Evolutionary conservation across 2,329 filamentous ascomycete genomes (phyloP).

Genomic region (Arthrobotrys musiformis): DNA sequence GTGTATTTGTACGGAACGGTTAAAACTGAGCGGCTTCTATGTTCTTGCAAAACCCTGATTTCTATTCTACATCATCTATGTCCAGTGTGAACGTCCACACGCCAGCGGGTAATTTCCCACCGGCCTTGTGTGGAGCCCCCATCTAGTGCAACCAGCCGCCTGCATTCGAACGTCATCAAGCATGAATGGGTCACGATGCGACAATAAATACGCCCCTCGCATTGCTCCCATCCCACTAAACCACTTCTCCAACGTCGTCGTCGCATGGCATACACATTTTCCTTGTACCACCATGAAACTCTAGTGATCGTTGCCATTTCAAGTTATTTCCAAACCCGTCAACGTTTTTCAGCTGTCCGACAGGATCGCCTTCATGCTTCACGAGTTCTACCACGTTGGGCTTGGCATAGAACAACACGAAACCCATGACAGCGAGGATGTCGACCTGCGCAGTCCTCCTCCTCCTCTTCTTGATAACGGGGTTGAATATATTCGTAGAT

Average conservation of each 20-base stretch:
- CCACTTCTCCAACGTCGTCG: constrained; percentile 5
- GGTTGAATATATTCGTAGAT: constrained; percentile 4
- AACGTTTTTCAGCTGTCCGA: background rate
- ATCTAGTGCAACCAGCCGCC: constrained; percentile 14
- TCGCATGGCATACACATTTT: constrained; percentile 13
- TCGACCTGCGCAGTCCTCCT: background rate
- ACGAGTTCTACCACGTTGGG: background rate
- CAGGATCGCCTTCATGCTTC: background rate
- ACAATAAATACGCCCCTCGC: constrained; percentile 4
- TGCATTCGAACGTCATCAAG: constrained; percentile 45
- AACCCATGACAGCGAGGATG: constrained; percentile 13
- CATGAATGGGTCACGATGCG: constrained; percentile 30
- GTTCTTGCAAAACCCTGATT: background rate
- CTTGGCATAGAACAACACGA: constrained; percentile 20
- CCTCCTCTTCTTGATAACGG: background rate
- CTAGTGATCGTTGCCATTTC: background rate
- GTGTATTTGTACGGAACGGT: constrained; percentile 52
- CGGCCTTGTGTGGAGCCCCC: constrained; percentile 29
- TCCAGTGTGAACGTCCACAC: constrained; percentile 1
- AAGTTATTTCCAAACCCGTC: background rate
- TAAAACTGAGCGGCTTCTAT: constrained; percentile 36
- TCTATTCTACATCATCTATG: background rate
- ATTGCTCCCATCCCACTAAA: background rate
- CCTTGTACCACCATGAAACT: constrained; percentile 12
- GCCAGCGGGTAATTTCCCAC: background rate